These are phyloP conservation scores for Alisma plantagoaquatica DNA, from an alignment of 106 monocot species.

Conservation along the genomic window DNA sequence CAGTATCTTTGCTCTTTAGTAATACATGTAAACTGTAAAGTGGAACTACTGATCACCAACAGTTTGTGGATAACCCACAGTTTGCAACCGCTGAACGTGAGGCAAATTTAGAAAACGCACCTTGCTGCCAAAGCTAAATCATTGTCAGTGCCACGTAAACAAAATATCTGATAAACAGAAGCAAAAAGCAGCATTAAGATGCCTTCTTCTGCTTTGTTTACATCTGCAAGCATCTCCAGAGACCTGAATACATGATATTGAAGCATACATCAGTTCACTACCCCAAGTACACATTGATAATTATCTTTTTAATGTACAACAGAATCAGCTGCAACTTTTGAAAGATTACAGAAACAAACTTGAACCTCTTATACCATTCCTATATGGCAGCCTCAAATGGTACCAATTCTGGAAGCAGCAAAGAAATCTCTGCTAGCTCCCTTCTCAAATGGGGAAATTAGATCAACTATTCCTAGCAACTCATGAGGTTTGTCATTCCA, in stretches of 20 bases:
- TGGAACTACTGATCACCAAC: too few species aligned
- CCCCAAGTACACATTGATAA: too few species aligned
- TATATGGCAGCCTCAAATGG: background rate
- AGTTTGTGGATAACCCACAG: too few species aligned
- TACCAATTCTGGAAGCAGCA: too few species aligned
- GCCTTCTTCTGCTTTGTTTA: conserved; percentile 90
- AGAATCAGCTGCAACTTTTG: conserved; percentile 1
- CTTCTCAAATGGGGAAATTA: too few species aligned
- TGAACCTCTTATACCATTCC: background rate
- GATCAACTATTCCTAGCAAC: background rate
- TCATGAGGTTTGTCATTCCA: background rate
- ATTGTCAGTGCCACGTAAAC: conserved; percentile 47
- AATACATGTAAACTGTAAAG: too few species aligned
- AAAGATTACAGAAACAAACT: background rate
- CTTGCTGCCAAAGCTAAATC: conserved; percentile 58
- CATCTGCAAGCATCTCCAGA: conserved; percentile 80
- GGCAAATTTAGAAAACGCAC: too few species aligned
- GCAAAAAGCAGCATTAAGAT: conserved; percentile 69
- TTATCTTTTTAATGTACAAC: conserved; percentile 10
- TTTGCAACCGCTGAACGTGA: too few species aligned
- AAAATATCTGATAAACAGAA: conserved; percentile 52
- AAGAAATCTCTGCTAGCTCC: too few species aligned
- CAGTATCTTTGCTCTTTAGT: too few species aligned
- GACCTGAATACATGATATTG: too few species aligned
- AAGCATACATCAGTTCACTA: too few species aligned